phyloP scores from a whole-genome alignment of 805 yeast species.

The Candida patagonica region DNA sequence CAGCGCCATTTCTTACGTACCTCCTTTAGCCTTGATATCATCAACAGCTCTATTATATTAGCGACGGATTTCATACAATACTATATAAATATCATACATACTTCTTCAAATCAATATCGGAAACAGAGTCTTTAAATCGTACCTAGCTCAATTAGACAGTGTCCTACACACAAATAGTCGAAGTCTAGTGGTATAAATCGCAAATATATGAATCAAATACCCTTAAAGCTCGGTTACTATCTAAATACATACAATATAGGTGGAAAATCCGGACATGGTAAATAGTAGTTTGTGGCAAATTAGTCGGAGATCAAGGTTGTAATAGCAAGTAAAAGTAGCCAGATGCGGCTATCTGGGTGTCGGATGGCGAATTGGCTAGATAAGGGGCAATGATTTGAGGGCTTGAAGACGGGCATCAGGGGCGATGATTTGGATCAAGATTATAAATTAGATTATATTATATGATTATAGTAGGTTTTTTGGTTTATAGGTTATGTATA shows the following conservation, averaged over 20 bases:
- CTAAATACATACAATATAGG: conserved; percentile 1
- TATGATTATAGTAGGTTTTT: no score
- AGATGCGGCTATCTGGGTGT: no score
- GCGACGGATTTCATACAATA: no score
- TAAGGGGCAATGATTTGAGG: no score
- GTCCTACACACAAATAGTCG: no score
- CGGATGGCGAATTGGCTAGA: no score
- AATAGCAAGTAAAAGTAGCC: neutral
- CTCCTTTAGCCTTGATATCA: conserved; percentile 16
- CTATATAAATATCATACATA: no score
- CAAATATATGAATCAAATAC: neutral
- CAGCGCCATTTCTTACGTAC: conserved; percentile 3
- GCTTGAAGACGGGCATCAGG: no score
- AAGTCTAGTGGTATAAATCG: no score
- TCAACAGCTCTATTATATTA: conserved; percentile 13
- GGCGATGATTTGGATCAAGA: no score
- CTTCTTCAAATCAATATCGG: conserved; percentile 16
- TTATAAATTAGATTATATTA: no score
- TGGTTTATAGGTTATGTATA: no score
- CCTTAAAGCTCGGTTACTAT: conserved; percentile 1
- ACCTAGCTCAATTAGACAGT: conserved; percentile 14
- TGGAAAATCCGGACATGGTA: neutral
- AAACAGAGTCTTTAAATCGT: conserved; percentile 16
- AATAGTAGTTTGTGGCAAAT: neutral
- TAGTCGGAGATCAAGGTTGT: neutral